Evolutionary conservation across 1,284 basidiomycete genomes (phyloP).

Genomic region (Trametes versicolor): DNA sequence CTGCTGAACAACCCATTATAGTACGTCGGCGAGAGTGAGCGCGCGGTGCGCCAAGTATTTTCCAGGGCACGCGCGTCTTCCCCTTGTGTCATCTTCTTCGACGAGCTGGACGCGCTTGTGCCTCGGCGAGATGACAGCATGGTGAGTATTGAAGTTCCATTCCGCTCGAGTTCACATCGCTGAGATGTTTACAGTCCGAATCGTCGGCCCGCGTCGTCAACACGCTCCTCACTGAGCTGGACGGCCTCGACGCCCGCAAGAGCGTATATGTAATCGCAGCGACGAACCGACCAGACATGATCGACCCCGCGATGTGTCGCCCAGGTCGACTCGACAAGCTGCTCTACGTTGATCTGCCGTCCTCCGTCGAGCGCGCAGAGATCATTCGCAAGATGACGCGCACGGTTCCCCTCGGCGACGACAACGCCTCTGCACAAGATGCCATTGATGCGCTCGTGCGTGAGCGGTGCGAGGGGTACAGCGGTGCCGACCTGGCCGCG

Average conservation of each 20-base stretch:
- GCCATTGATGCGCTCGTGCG: constrained; percentile 60
- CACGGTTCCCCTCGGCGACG: constrained; percentile 73
- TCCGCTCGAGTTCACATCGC: not conserved
- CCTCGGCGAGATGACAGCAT: constrained; percentile 92
- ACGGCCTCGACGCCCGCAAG: constrained; percentile 91
- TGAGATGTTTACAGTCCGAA: constrained; percentile 73
- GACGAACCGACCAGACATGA: constrained; percentile 99
- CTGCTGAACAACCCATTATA: constrained; percentile 44
- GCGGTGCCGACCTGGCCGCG: constrained; percentile 90
- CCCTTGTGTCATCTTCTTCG: constrained; percentile 94
- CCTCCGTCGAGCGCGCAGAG: constrained; percentile 81
- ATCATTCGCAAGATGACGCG: constrained; percentile 83
- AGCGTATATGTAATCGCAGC: constrained; percentile 96
- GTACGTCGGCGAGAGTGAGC: constrained; percentile 98
- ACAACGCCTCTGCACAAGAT: constrained; percentile 39
- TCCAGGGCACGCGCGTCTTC: constrained; percentile 87
- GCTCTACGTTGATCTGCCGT: constrained; percentile 94
- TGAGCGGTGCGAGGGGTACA: constrained; percentile 85
- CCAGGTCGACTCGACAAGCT: constrained; percentile 97
- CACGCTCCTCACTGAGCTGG: constrained; percentile 95
- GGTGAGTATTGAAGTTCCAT: constrained; percentile 55
- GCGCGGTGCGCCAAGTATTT: constrained; percentile 95
- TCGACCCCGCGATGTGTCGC: constrained; percentile 98
- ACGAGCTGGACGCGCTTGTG: constrained; percentile 96
- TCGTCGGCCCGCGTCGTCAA: constrained; percentile 98